Percentiles rank a stretch among this genome's conserved stretches.
Evolutionary conservation across 2,329 filamentous ascomycete species (phyloP).

Genomic region (Pseudofabraea citricarpa): DNA sequence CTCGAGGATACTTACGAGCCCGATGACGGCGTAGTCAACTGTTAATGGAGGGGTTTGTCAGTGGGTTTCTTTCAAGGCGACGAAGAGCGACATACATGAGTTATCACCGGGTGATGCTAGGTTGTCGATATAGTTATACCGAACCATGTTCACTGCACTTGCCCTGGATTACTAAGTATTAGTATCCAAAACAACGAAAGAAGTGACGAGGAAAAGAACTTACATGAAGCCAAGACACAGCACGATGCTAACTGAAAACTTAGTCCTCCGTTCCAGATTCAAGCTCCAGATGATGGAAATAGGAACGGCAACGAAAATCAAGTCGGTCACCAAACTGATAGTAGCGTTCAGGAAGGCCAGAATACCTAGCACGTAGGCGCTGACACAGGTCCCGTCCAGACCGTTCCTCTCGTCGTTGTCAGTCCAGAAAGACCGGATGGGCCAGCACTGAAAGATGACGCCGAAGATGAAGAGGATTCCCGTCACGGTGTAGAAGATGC

Average conservation of each 20-base stretch:
- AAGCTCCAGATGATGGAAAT: background rate
- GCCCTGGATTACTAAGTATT: background rate
- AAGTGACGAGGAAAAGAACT: background rate
- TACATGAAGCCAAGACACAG: slow-evolving; percentile 3
- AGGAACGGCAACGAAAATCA: background rate
- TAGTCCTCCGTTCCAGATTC: background rate
- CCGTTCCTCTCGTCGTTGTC: slow-evolving; percentile 3
- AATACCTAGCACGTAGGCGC: background rate
- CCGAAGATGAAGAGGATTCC: slow-evolving; percentile 25
- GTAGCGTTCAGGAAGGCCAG: background rate
- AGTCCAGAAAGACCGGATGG: slow-evolving; percentile 2
- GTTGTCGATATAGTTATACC: background rate
- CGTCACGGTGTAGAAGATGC: slow-evolving; percentile 13
- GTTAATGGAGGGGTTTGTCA: too few relatives aligned
- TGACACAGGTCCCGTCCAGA: background rate
- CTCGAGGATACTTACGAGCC: slow-evolving; percentile 1
- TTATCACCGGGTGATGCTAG: background rate
- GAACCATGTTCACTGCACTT: slow-evolving; percentile 1
- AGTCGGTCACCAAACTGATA: slow-evolving; percentile 3
- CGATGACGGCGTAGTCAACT: background rate
- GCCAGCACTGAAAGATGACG: slow-evolving; percentile 8
- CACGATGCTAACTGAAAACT: background rate
- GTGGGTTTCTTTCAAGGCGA: too few relatives aligned
- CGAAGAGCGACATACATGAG: background rate
- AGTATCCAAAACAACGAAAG: slow-evolving; percentile 3